Percentiles rank a stretch among this genome's conserved stretches.
These are phyloP conservation scores for Solanum chacoense DNA, from an alignment of 305 asterid species.

Conservation along the genomic window DNA sequence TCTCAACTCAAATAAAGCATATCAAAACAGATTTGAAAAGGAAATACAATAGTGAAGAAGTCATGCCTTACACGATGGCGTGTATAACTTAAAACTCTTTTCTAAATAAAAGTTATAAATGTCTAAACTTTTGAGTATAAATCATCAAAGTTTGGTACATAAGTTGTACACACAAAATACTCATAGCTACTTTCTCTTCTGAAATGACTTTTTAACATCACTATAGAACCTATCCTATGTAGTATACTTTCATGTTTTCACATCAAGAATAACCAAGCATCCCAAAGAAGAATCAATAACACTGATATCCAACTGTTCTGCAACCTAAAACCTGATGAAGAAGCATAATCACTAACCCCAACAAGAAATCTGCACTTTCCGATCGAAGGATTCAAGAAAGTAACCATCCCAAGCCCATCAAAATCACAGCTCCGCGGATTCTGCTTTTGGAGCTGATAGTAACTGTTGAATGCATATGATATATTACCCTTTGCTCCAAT, in stretches of 20 bases:
- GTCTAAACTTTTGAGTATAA: neutral
- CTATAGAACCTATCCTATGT: conserved; percentile 19
- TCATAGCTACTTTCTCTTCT: neutral
- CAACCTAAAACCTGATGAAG: conserved; percentile 28
- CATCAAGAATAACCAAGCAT: conserved; percentile 17
- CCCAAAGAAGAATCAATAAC: conserved; percentile 23
- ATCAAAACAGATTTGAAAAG: neutral
- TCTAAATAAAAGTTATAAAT: neutral
- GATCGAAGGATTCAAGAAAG: conserved; percentile 77
- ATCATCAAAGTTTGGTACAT: neutral
- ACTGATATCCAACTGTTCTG: conserved; percentile 9
- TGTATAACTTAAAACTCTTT: neutral
- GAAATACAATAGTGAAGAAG: neutral
- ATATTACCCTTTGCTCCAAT: conserved; percentile 72
- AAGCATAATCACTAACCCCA: conserved; percentile 34
- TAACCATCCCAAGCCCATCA: conserved; percentile 87
- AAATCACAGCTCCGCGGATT: conserved; percentile 72
- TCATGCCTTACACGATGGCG: neutral
- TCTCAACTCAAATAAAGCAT: neutral
- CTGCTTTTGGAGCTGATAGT: conserved; percentile 75
- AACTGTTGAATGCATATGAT: conserved; percentile 87
- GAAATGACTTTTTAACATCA: neutral
- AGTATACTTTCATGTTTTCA: conserved; percentile 22
- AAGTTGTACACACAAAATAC: neutral
- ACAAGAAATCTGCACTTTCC: conserved; percentile 90